phyloP scores from a whole-genome alignment of 2,329 filamentous ascomycete genomes.

The Dactylellina parvicollis region DNA sequence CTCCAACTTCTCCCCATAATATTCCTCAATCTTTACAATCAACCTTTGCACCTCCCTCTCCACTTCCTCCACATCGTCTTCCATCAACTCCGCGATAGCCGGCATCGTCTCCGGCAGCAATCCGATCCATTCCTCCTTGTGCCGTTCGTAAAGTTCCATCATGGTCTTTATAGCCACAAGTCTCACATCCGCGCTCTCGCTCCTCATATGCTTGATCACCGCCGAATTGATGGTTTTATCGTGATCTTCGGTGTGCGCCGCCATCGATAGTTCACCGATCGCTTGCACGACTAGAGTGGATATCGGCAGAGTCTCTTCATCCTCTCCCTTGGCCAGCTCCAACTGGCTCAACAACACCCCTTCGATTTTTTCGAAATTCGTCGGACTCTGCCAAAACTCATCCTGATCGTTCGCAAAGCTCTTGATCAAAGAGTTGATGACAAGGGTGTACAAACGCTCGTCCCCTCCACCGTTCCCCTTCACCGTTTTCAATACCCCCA shows the following conservation, averaged over 20 bases:
- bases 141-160: slow-evolving; percentile 77
- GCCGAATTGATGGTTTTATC: slow-evolving; percentile 86
- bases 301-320: slow-evolving; percentile 64
- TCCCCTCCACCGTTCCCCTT: slow-evolving; percentile 59
- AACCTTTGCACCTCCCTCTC: slow-evolving; percentile 88
- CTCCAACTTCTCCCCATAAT: slow-evolving; percentile 89
- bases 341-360: slow-evolving; percentile 76
- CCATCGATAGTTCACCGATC: slow-evolving; percentile 70
- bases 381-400: slow-evolving; percentile 92
- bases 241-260: slow-evolving; percentile 85
- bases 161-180: slow-evolving; percentile 84
- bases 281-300: slow-evolving; percentile 32
- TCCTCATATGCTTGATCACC: slow-evolving; percentile 80
- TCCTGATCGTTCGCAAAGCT: slow-evolving; percentile 91
- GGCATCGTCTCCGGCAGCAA: slow-evolving; percentile 95
- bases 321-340: slow-evolving; percentile 59
- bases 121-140: slow-evolving; percentile 93
- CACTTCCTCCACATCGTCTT: slow-evolving; percentile 94
- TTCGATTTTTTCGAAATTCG: slow-evolving; percentile 80
- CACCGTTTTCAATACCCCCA: slow-evolving; percentile 61
- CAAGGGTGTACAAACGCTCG: slow-evolving; percentile 73
- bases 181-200: slow-evolving; percentile 74
- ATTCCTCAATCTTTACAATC: slow-evolving; percentile 88
- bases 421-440: slow-evolving; percentile 76
- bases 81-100: slow-evolving; percentile 92